phyloP scores from a whole-genome alignment of 1,284 basidiomycete genomes.

The Mycena sp. region DNA sequence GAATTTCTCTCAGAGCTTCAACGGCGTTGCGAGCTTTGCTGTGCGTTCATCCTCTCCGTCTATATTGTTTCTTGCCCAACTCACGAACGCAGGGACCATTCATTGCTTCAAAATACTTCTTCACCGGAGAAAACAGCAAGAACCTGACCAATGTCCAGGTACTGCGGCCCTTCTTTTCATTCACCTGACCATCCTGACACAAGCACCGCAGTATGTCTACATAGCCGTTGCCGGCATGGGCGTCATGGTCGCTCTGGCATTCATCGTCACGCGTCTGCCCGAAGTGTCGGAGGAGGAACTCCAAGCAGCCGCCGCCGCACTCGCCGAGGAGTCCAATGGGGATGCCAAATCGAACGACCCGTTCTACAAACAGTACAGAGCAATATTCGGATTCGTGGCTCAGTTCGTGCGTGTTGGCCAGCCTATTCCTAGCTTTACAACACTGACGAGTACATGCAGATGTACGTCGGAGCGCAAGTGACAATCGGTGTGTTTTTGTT shows the following conservation, averaged over 20 bases:
- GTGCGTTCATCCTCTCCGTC: background rate
- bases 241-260: slow-evolving; percentile 69
- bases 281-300: slow-evolving; percentile 73
- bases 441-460: background rate
- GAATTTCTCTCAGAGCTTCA: slow-evolving; percentile 86
- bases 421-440: background rate
- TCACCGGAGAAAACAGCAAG: slow-evolving; percentile 67
- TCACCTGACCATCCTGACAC: no score
- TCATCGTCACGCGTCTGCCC: slow-evolving; percentile 63
- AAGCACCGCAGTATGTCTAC: slow-evolving; percentile 58
- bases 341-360: slow-evolving; percentile 59
- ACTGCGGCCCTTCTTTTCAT: no score
- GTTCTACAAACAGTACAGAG: slow-evolving; percentile 78
- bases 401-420: slow-evolving; percentile 45
- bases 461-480: background rate
- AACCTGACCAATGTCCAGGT: slow-evolving; percentile 80
- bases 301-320: slow-evolving; percentile 40
- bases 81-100: slow-evolving; percentile 71
- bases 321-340: slow-evolving; percentile 57
- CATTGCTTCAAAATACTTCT: slow-evolving; percentile 83
- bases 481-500: background rate
- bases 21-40: slow-evolving; percentile 81
- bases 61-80: no score
- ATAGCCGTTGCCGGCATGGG: slow-evolving; percentile 79
- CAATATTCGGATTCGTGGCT: slow-evolving; percentile 77